Evolutionary conservation across 768 basidiomycete genomes (phyloP), one percentile per base, ranked within the genome.

Genomic region (Russula griseocarnosa): DNA sequence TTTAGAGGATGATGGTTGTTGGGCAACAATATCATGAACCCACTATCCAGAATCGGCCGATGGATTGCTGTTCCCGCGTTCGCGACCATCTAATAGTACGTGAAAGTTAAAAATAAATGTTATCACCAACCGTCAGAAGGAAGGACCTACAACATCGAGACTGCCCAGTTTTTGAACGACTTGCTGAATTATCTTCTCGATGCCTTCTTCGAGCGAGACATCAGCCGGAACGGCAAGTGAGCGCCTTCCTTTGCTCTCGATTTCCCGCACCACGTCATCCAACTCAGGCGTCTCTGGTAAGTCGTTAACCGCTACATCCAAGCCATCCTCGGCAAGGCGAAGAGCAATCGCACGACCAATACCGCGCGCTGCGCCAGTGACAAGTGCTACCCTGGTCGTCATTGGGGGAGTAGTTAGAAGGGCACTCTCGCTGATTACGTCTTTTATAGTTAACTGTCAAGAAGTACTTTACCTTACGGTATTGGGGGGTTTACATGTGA

Each of bases 311-410:
- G 65, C 62, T 6, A 70, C 60, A 38, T 68, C 64, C 8, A 66
- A 54, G 18, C 70, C 69, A 54, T 70, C 70, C 13, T 51, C 20
- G n/a, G 70, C 67, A 34, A 70, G 67, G 28, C 67, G 63, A 40
- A 70, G 67, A 9, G 70, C 70, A 32, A 70, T 65, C 11, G 58
- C 69, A 38, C 61, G 63, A 26, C 70, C 70, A 24, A 70, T 66
- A 11, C 67, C 70, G 36, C 67, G 65, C n/a, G 69, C 70, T 20
- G 64, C 69, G 22, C 69, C 70, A 2, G 70, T 70, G 47, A 70
- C 61, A 10, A 70, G 61, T 32, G 70, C 70, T 28, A 70, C 69
- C 36, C 44, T 65, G 20, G 58, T 56, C 24, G 24, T 60, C 13
- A 24, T 28, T 5, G 40, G 16, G 50, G 50, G 4, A 32, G 53